Percentiles rank a stretch among this genome's conserved stretches.
phyloP scores from a whole-genome alignment of 2,329 filamentous ascomycete genomes.

The Sarocladium kiliense region DNA sequence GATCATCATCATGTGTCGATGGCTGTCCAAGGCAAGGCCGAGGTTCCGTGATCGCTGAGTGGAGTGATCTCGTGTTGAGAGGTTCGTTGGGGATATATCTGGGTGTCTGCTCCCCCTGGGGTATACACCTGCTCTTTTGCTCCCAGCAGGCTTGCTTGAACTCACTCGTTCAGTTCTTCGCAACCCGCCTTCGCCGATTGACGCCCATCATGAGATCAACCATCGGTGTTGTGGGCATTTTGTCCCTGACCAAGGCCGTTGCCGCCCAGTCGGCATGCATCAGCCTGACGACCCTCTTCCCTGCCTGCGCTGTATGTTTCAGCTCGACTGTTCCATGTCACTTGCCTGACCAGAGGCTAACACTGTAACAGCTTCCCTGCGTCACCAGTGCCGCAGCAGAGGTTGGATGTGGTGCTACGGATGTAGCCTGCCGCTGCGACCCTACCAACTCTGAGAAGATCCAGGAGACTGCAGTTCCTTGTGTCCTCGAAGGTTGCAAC shows the following conservation, averaged over 20 bases:
- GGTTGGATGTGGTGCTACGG: constrained; percentile 18
- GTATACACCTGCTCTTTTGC: not conserved
- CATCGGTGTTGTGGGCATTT: constrained; percentile 11
- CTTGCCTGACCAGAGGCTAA: not conserved
- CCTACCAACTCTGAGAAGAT: constrained; percentile 16
- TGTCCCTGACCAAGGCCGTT: constrained; percentile 16
- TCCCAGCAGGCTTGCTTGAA: constrained; percentile 3
- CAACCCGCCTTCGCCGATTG: not conserved
- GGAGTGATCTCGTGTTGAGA: not conserved
- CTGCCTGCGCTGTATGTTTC: constrained; percentile 18
- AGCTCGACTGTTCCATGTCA: no score
- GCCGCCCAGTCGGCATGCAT: constrained; percentile 15
- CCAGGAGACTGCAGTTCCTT: constrained; percentile 14
- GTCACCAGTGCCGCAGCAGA: constrained; percentile 16
- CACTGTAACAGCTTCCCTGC: constrained; percentile 17
- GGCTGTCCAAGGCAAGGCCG: not conserved
- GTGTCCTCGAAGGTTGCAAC: constrained; percentile 16
- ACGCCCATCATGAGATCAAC: constrained; percentile 12
- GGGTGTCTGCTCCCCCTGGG: not conserved
- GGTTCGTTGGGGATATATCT: not conserved
- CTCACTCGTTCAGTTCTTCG: constrained; percentile 1
- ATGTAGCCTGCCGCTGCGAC: constrained; percentile 19
- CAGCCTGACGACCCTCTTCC: constrained; percentile 18
- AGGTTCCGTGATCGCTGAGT: not conserved
- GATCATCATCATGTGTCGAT: constrained; percentile 2